phyloP scores from a whole-genome alignment of 2,329 filamentous ascomycete species.

The Cadophora gregata region DNA sequence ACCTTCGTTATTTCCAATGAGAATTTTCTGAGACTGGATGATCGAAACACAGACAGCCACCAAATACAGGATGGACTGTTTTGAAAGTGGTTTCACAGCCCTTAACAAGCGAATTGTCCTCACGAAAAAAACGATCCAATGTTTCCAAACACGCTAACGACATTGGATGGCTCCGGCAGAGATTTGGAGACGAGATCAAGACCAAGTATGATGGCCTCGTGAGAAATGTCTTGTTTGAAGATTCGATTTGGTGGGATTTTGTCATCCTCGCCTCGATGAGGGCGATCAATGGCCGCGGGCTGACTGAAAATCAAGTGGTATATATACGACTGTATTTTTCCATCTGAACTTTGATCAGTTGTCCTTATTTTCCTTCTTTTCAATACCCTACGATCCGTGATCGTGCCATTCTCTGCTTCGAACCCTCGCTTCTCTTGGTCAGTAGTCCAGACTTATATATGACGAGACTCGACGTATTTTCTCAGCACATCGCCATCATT shows the following conservation, averaged over 20 bases:
- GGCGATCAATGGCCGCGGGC: background rate
- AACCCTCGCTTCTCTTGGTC: constrained; percentile 14
- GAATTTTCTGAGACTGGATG: background rate
- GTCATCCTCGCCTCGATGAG: background rate
- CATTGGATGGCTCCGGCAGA: constrained; percentile 5
- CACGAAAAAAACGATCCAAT: background rate
- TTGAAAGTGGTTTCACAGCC: constrained; percentile 9
- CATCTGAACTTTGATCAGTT: constrained; percentile 22
- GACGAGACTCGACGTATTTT: constrained; percentile 18
- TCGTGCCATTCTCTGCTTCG: constrained; percentile 30
- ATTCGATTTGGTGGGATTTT: background rate
- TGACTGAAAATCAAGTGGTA: background rate
- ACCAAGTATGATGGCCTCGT: constrained; percentile 21
- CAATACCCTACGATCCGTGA: constrained; percentile 30
- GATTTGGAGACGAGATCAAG: constrained; percentile 26
- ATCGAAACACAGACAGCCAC: background rate
- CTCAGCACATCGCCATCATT: constrained; percentile 43
- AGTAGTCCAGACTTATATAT: constrained; percentile 12
- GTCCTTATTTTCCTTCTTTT: constrained; percentile 26
- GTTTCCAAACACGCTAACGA: constrained; percentile 13
- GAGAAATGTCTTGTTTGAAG: constrained; percentile 7
- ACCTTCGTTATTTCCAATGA: background rate
- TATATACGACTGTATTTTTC: constrained; percentile 7
- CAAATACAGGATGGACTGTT: background rate
- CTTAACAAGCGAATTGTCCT: constrained; percentile 13